Base-by-base conservation (phyloP, 164 flowering plant species). In the Piper betle region DNA sequence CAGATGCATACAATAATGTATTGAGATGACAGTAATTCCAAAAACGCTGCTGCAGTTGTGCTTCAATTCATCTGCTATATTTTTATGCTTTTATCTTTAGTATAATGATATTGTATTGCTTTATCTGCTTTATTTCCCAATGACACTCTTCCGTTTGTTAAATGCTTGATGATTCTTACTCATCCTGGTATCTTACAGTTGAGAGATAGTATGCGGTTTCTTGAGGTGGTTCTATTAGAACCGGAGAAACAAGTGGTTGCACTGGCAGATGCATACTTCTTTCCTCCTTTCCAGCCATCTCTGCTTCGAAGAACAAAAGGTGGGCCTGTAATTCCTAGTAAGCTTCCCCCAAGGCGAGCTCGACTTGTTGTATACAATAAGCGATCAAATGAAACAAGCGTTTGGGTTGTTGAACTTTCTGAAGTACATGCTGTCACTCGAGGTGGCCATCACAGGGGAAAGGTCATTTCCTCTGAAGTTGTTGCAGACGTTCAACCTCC, bases 361-460 rank as follows among this genome's bases (percentile, higher is more conserved):
- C 76, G 94, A 63, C 86, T 91, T 64, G 71, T 86, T 61, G 89
- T 84, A 56, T 88, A 91, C 78, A 88, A 82, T 53, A 91, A 84
- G 62, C 77, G 73, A 65, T 81, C 95, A 53, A 90, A 90, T 68
- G 87, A 84, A 76, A 90, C 97, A 15, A 87, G 93, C 42, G 7
- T 85, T 57, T 90, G 95, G 93, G 70, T 87, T 48, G 93, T 90
- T 57, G 88, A 87, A 73, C 73, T 90, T 17, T 73, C 88, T 42
- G 85, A 90, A 79, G 95, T 87, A 6, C 97, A 90, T 79, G 97
- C 97, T 39, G 84, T 78, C 40, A 86, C 97, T 69, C 83, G 97
- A 69, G 93, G 97, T 64, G 97, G 97, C 42, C 97, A 87, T 74
- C 95, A 90, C 57, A 77, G 97, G 68, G 97, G 97, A 64, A 90